Conservation (phyloP, 305 asterid species). For the Solanum hybrid region DNA sequence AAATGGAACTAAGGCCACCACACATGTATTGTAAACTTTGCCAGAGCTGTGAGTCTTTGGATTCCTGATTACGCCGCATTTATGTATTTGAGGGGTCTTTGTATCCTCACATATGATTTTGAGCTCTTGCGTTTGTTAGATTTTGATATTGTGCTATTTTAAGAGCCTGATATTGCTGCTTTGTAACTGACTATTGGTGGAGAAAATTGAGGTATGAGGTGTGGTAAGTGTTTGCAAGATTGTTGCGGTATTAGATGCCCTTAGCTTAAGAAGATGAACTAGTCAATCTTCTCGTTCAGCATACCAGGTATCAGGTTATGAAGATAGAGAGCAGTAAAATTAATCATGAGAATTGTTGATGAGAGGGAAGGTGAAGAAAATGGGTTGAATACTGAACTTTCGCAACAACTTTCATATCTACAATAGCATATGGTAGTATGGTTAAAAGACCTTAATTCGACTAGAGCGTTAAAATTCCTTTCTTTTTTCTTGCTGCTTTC, state of each 20-base stretch:
- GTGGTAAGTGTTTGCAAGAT: neutral
- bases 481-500: neutral
- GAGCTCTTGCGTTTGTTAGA: neutral
- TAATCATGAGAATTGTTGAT: neutral
- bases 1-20: neutral
- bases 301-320: neutral
- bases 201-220: neutral
- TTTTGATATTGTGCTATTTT: neutral
- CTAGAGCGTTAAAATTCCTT: neutral
- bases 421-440: neutral
- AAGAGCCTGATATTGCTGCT: neutral
- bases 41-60: neutral
- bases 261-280: neutral
- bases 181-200: neutral
- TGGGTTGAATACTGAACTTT: neutral
- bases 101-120: neutral
- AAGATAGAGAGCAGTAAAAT: neutral
- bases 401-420: neutral
- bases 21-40: neutral
- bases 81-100: neutral
- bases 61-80: neutral
- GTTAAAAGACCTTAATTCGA: neutral
- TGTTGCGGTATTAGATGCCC: neutral
- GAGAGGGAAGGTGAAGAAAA: neutral
- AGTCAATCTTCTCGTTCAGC: neutral